These are phyloP conservation scores for Sporobolus alterniflorus DNA, from an alignment of 202 grass and related monocot genomes.

Conservation along the genomic window DNA sequence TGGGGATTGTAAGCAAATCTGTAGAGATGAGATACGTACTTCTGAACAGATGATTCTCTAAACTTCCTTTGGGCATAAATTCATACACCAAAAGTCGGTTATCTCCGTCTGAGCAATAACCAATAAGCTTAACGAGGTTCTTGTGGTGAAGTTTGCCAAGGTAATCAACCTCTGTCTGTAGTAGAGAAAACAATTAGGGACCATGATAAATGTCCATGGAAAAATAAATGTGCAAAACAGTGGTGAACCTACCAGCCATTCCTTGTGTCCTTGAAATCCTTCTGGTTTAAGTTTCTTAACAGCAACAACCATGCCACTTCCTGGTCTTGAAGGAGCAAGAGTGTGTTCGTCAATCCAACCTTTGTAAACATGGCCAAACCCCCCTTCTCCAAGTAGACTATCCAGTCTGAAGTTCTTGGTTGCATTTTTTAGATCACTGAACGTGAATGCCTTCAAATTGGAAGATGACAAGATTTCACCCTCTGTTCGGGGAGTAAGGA, in stretches of 20 bases:
- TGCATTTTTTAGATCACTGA: conserved; percentile 75
- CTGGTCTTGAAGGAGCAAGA: conserved; percentile 68
- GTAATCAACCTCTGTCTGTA: conserved; percentile 95
- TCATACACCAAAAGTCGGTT: conserved; percentile 93
- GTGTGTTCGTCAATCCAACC: conserved; percentile 94
- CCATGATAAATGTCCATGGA: not conserved
- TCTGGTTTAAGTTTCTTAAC: conserved; percentile 96
- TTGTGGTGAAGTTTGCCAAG: conserved; percentile 90
- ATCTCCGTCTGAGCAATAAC: conserved; percentile 86
- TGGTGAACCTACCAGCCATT: conserved; percentile 82
- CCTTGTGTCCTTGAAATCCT: conserved; percentile 97
- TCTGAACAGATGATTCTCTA: conserved; percentile 99
- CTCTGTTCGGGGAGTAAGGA: conserved; percentile 68
- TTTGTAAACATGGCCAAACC: conserved; percentile 93
- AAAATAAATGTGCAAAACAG: conserved; percentile 7
- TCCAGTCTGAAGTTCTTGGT: conserved; percentile 85
- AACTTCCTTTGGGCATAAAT: conserved; percentile 92
- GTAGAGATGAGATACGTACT: conserved; percentile 52
- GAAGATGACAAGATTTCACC: conserved; percentile 82
- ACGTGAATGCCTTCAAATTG: conserved; percentile 84
- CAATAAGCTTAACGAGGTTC: conserved; percentile 94
- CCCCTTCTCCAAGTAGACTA: conserved; percentile 90
- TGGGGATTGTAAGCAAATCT: not conserved
- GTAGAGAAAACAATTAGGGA: conserved; percentile 32
- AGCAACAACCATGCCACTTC: conserved; percentile 84